These are phyloP conservation scores for Ceratobasidium sp. DNA, from an alignment of 1,284 basidiomycete species.

Conservation along the genomic window DNA sequence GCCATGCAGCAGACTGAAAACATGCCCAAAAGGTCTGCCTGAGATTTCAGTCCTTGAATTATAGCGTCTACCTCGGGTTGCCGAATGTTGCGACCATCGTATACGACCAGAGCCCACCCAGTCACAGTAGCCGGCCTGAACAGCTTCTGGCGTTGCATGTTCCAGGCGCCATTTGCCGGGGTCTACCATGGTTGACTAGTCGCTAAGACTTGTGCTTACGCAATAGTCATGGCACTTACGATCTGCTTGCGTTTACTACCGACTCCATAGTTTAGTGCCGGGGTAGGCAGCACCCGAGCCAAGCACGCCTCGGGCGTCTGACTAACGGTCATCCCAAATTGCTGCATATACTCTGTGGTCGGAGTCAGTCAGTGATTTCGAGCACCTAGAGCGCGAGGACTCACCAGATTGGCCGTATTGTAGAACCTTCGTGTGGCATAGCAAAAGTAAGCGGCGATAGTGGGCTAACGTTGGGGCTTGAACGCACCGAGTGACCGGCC, in stretches of 20 bases:
- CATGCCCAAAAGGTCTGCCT: conserved; percentile 26
- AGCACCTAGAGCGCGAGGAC: background rate
- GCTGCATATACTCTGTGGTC: conserved; percentile 39
- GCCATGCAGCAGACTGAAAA: too few relatives aligned
- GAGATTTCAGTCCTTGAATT: conserved; percentile 9
- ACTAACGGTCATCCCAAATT: conserved; percentile 44
- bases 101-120: conserved; percentile 32
- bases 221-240: background rate
- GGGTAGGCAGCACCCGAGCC: conserved; percentile 43
- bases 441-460: too few relatives aligned
- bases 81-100: conserved; percentile 18
- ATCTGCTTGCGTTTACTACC: conserved; percentile 22
- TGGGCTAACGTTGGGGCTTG: background rate
- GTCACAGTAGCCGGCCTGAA: conserved; percentile 2
- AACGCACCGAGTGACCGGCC: conserved; percentile 18
- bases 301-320: conserved; percentile 9
- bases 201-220: background rate
- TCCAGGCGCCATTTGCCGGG: conserved; percentile 24
- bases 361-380: background rate
- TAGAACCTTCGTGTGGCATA: conserved; percentile 27
- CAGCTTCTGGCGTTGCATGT: conserved; percentile 16
- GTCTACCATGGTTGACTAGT: background rate
- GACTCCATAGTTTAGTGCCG: conserved; percentile 41
- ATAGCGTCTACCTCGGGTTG: conserved; percentile 1
- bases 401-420: conserved; percentile 42